phyloP scores from a whole-genome alignment of 805 yeast genomes.

The Torulaspora delbrueckii region DNA sequence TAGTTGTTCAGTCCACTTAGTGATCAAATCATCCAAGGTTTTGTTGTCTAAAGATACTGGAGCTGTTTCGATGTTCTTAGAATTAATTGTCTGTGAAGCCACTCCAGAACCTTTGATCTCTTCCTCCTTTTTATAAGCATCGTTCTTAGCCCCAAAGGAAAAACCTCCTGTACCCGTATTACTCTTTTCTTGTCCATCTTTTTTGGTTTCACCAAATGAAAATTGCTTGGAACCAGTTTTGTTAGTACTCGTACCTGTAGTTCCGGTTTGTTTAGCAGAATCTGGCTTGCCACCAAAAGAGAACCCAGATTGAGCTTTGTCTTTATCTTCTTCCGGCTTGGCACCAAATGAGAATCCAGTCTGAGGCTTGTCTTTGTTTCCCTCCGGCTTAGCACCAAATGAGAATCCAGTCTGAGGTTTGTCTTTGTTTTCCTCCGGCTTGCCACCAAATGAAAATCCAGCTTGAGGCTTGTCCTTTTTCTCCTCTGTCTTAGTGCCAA shows the following conservation, averaged over 20 bases:
- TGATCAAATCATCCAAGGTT: constrained; percentile 85
- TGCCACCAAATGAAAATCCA: constrained; percentile 12
- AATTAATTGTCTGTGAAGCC: constrained; percentile 18
- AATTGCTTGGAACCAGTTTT: constrained; percentile 2
- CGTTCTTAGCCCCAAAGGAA: neutral
- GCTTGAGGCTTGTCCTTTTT: neutral
- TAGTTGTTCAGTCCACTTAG: constrained; percentile 88
- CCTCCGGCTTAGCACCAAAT: neutral
- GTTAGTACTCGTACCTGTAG: neutral
- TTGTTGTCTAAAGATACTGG: constrained; percentile 81
- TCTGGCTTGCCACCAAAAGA: constrained; percentile 11
- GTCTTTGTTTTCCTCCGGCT: neutral
- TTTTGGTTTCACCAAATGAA: constrained; percentile 14
- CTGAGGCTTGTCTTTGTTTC: neutral
- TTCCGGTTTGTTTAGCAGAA: neutral
- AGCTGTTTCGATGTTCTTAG: constrained; percentile 57
- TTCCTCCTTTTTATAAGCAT: constrained; percentile 11
- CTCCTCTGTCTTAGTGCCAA: constrained; percentile 1
- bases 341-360: neutral
- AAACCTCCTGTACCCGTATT: neutral
- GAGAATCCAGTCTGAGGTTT: neutral
- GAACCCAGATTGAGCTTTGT: neutral
- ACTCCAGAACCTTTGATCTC: constrained; percentile 14
- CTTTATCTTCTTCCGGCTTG: neutral
- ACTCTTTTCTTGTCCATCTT: neutral